phyloP scores from a whole-genome alignment of 176 grass and related monocot genomes.

The Avena atlantica region DNA sequence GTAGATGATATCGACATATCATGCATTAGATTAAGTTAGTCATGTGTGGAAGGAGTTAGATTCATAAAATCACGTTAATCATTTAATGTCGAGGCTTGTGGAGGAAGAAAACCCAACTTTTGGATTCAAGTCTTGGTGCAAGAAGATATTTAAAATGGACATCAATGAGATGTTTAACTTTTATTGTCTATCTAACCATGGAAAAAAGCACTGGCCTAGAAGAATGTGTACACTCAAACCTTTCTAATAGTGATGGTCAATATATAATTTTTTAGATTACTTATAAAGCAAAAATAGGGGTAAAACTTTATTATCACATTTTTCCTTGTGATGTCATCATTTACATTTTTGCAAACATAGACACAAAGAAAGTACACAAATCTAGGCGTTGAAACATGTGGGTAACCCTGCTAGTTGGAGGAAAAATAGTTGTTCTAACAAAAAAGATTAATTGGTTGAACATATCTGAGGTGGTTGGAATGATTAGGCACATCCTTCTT shows the following conservation, averaged over 20 bases:
- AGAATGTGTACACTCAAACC: neutral
- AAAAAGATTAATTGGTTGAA: neutral
- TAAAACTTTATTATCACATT: neutral
- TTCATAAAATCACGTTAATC: neutral
- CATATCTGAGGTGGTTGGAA: neutral
- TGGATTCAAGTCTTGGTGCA: neutral
- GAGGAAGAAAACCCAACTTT: neutral
- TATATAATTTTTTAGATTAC: neutral
- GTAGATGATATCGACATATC: neutral
- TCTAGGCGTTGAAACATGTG: neutral
- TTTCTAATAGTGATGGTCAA: neutral
- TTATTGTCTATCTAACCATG: neutral
- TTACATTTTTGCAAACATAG: neutral
- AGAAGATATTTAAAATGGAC: neutral
- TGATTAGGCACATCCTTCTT: neutral
- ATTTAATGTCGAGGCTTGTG: neutral
- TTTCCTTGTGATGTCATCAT: neutral
- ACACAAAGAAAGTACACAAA: neutral
- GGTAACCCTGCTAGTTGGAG: neutral
- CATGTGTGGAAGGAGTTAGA: neutral
- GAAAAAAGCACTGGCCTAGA: neutral
- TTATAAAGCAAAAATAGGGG: neutral
- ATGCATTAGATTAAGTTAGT: neutral
- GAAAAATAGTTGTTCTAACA: neutral
- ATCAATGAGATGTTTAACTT: neutral